phyloP scores from a whole-genome alignment of 495 filamentous ascomycete genomes.

The Lasiosphaeria miniovina region DNA sequence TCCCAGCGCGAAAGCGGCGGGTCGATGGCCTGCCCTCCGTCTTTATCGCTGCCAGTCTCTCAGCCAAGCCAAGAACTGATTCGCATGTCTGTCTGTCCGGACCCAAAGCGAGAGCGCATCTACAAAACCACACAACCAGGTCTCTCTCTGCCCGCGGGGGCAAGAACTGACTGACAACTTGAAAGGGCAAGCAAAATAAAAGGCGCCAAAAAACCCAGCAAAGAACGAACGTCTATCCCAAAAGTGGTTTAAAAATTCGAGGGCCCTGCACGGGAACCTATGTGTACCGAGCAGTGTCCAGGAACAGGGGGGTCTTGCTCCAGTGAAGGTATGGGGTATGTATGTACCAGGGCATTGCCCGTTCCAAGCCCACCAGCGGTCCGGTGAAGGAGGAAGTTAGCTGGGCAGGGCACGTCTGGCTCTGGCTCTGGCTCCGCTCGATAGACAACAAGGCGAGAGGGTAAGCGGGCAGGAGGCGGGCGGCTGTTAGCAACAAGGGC shows the following conservation, averaged over 20 bases:
- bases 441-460: not conserved
- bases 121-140: constrained; percentile 11
- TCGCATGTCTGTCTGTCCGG: constrained; percentile 1
- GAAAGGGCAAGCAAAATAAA: not conserved
- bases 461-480: not conserved
- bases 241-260: not conserved
- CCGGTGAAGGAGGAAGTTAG: not conserved
- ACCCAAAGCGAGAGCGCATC: not conserved
- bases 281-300: not conserved
- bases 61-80: constrained; percentile 5
- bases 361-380: not conserved
- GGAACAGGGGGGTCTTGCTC: too few species aligned
- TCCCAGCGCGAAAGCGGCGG: not conserved
- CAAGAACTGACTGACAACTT: not conserved
- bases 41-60: constrained; percentile 2
- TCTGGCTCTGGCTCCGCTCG: not conserved
- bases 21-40: not conserved
- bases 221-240: not conserved
- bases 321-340: not conserved
- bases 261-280: not conserved
- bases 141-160: not conserved
- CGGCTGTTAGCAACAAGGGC: not conserved
- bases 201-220: not conserved
- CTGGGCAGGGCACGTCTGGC: not conserved
- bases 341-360: not conserved